Conservation (phyloP, 345 rosid genomes). For the Rhodamnia argentea region DNA sequence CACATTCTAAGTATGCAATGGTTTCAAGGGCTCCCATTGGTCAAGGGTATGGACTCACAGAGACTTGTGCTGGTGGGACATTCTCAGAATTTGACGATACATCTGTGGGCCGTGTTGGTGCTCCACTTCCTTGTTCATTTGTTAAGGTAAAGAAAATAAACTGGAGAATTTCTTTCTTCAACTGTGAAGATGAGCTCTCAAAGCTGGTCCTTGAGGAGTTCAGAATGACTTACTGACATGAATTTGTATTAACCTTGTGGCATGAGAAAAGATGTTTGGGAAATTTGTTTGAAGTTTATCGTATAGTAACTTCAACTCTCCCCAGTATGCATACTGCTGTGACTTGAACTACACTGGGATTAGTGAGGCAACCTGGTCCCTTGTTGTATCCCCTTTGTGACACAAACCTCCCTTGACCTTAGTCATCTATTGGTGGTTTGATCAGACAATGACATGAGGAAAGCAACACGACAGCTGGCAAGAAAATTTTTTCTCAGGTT, state of each 20-base stretch:
- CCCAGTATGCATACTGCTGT: not conserved
- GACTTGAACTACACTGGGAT: not conserved
- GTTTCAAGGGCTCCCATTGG: conserved; percentile 86
- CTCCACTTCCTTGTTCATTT: conserved; percentile 91
- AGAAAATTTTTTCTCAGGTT: not conserved
- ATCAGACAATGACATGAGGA: not conserved
- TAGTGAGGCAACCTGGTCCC: not conserved
- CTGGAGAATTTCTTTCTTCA: not conserved
- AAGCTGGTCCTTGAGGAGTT: not conserved
- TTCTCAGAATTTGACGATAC: conserved; percentile 95
- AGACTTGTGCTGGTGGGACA: conserved; percentile 97
- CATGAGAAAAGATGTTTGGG: not conserved
- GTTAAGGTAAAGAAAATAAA: conserved; percentile 54
- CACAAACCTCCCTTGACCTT: not conserved
- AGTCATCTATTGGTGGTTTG: not conserved
- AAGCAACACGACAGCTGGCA: not conserved
- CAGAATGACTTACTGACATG: not conserved
- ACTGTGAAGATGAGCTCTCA: not conserved
- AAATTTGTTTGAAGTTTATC: not conserved
- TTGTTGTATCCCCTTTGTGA: not conserved
- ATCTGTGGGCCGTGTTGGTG: conserved; percentile 96
- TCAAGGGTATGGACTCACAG: conserved; percentile 99
- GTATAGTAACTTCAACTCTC: not conserved
- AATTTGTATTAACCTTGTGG: not conserved
- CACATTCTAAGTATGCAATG: not conserved